Percentiles rank a stretch among this genome's conserved stretches.
Evolutionary conservation across 441 rosid genomes (phyloP).

Genomic region (Euphorbia celastroides): DNA sequence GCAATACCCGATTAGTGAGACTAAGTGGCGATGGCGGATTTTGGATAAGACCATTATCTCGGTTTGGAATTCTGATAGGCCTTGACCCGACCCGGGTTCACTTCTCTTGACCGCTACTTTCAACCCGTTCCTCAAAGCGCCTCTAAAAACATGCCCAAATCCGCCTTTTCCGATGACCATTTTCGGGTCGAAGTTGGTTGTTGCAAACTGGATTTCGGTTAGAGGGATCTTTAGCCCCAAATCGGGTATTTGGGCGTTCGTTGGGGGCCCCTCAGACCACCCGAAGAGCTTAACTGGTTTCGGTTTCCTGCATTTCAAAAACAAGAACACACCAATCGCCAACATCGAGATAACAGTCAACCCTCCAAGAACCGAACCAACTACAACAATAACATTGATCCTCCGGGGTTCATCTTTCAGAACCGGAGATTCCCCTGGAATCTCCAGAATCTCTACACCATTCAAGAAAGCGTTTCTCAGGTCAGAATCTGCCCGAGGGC

Average conservation of each 20-base stretch:
- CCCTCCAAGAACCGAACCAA: constrained; percentile 36
- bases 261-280: constrained; percentile 22
- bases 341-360: constrained; percentile 21
- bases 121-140: constrained; percentile 27
- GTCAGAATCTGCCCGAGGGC: constrained; percentile 13
- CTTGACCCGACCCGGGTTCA: constrained; percentile 39
- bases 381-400: constrained; percentile 21
- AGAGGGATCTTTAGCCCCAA: constrained; percentile 34
- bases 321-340: constrained; percentile 21
- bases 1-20: constrained; percentile 45
- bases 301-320: constrained; percentile 28
- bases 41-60: constrained; percentile 38
- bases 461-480: constrained; percentile 33
- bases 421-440: constrained; percentile 16
- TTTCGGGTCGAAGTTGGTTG: constrained; percentile 31
- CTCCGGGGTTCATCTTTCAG: constrained; percentile 7
- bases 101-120: constrained; percentile 43
- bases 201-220: constrained; percentile 29
- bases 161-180: constrained; percentile 36
- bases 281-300: constrained; percentile 21
- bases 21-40: constrained; percentile 40
- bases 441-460: constrained; percentile 56
- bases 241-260: constrained; percentile 24
- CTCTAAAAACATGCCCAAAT: constrained; percentile 37
- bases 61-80: constrained; percentile 38